Evolutionary conservation across 768 basidiomycete genomes (phyloP).

Genomic region (Trametes sanguinea): DNA sequence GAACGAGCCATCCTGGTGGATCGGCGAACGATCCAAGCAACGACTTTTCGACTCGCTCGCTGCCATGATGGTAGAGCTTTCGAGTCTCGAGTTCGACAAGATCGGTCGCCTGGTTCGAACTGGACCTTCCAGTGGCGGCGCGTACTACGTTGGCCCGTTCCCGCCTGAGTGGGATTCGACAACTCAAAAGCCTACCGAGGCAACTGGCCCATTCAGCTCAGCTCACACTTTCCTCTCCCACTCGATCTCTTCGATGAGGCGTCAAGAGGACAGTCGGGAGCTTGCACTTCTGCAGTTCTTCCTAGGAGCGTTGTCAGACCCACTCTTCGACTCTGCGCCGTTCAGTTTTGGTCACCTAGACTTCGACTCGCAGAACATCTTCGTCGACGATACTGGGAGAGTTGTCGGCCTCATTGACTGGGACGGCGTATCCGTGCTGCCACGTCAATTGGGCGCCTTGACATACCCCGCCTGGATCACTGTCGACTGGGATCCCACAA

Average conservation of each 20-base stretch:
- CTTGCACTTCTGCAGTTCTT: not conserved
- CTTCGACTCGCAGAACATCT: conserved; percentile 14
- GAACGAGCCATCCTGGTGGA: conserved; percentile 9
- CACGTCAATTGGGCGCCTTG: conserved; percentile 1
- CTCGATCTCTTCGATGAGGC: no score
- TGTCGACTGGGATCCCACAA: conserved; percentile 2
- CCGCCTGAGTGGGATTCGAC: not conserved
- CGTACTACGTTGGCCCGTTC: not conserved
- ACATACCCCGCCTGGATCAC: conserved; percentile 4
- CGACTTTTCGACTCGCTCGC: conserved; percentile 2
- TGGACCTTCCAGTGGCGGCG: not conserved
- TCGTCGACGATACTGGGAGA: conserved; percentile 1
- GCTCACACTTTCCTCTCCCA: not conserved
- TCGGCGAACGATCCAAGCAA: conserved; percentile 1
- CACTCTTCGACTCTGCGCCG: not conserved
- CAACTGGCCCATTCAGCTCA: not conserved
- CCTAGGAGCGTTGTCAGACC: not conserved
- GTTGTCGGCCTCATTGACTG: conserved; percentile 6
- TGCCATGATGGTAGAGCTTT: not conserved
- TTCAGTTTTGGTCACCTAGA: conserved; percentile 4
- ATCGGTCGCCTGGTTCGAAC: not conserved
- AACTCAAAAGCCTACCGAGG: not conserved
- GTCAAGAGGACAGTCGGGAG: no score
- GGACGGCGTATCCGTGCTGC: not conserved
- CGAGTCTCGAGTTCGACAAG: conserved; percentile 9